Evolutionary conservation across 2,329 filamentous ascomycete genomes (phyloP).

Genomic region (Aulographum hederae): DNA sequence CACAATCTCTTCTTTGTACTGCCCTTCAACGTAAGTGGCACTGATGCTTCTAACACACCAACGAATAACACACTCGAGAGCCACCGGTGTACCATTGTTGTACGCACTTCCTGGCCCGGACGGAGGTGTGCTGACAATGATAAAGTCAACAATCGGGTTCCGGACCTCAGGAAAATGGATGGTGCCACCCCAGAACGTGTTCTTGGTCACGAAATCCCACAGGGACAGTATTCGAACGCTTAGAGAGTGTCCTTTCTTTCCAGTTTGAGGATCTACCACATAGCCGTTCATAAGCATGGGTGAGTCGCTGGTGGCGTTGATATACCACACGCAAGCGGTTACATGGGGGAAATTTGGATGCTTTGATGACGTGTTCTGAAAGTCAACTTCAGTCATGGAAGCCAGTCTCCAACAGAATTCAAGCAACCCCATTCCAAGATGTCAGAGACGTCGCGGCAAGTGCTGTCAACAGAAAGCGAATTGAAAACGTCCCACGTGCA

Average conservation of each 20-base stretch:
- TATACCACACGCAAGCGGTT: constrained; percentile 4
- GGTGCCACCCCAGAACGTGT: constrained; percentile 1
- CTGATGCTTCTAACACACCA: constrained; percentile 10
- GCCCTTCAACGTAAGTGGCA: constrained; percentile 8
- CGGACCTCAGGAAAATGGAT: constrained; percentile 2
- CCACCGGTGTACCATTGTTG: constrained; percentile 2
- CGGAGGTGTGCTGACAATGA: constrained; percentile 2
- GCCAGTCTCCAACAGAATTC: neutral
- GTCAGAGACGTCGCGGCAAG: constrained; percentile 3
- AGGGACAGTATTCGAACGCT: constrained; percentile 2
- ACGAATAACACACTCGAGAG: constrained; percentile 2
- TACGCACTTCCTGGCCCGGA: neutral
- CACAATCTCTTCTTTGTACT: constrained; percentile 9
- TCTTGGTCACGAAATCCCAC: neutral
- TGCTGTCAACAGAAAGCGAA: constrained; percentile 4
- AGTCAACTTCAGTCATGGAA: too few relatives aligned
- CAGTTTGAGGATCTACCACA: neutral
- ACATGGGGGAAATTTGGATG: neutral
- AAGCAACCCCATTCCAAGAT: constrained; percentile 1
- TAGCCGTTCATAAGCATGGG: constrained; percentile 5
- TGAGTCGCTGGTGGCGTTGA: constrained; percentile 1
- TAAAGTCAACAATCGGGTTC: constrained; percentile 4
- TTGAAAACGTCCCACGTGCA: constrained; percentile 6
- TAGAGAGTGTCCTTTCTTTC: constrained; percentile 1
- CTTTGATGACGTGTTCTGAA: too few relatives aligned